Evolutionary conservation across 2,329 filamentous ascomycete species (phyloP).

Genomic region (Plectosphaerella cucumerina): DNA sequence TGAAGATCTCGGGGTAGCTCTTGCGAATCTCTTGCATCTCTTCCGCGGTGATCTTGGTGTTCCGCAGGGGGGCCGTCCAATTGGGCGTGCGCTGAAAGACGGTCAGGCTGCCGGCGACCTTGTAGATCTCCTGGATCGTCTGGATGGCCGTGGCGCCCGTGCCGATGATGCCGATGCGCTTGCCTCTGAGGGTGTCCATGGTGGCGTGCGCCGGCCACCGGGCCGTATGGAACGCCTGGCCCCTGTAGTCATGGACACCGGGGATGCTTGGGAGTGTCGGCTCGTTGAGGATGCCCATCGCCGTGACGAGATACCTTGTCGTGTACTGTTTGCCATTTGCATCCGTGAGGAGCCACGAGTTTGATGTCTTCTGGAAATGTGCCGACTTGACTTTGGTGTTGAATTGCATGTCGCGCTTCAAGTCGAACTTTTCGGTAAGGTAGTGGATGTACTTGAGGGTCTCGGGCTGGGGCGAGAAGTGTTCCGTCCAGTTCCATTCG

Average conservation of each 20-base stretch:
- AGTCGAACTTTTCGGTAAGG: constrained; percentile 28
- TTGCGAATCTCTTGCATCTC: constrained; percentile 6
- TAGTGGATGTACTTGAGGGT: constrained; percentile 33
- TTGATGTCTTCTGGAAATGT: constrained; percentile 17
- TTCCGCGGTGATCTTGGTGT: constrained; percentile 13
- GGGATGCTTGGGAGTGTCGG: constrained; percentile 27
- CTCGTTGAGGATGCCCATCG: constrained; percentile 19
- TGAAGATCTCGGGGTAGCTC: constrained; percentile 24
- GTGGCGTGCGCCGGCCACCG: constrained; percentile 11
- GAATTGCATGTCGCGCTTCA: constrained; percentile 26
- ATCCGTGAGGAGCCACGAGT: constrained; percentile 23
- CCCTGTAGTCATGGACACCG: constrained; percentile 13
- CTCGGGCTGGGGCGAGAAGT: constrained; percentile 27
- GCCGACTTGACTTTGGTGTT: constrained; percentile 23
- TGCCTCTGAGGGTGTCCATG: constrained; percentile 13
- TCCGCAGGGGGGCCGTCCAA: constrained; percentile 22
- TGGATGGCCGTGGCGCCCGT: constrained; percentile 28
- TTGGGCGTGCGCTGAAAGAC: constrained; percentile 23
- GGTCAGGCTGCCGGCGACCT: constrained; percentile 25
- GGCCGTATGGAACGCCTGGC: constrained; percentile 13
- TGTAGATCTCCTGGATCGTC: constrained; percentile 16
- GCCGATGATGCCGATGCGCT: constrained; percentile 24
- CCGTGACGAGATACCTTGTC: constrained; percentile 19
- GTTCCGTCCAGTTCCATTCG: constrained; percentile 35
- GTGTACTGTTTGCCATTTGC: constrained; percentile 16